Conservation (phyloP, 768 basidiomycete genomes). For the Tephrocybe rancida region DNA sequence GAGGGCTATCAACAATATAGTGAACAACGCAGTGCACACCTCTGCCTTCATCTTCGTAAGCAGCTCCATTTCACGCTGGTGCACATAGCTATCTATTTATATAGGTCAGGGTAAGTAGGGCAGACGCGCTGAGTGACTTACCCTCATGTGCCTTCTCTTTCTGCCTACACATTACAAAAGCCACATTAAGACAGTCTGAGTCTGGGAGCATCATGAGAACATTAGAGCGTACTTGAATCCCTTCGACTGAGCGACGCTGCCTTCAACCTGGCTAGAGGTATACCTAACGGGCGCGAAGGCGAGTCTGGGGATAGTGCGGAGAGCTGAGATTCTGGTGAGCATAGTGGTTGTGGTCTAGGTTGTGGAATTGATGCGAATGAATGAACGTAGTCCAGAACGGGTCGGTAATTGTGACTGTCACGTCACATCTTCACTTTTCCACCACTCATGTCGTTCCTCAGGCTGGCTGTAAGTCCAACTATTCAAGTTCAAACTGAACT, state of each 20-base stretch:
- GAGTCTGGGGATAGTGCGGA: slow-evolving; percentile 43
- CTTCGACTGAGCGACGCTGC: slow-evolving; percentile 61
- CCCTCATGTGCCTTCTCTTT: slow-evolving; percentile 74
- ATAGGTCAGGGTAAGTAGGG: slow-evolving; percentile 4
- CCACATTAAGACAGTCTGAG: slow-evolving; percentile 19
- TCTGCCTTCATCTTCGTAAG: slow-evolving; percentile 59
- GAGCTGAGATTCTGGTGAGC: slow-evolving; percentile 42
- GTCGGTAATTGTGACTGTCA: slow-evolving; percentile 38
- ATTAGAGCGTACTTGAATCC: slow-evolving; percentile 56
- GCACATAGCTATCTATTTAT: slow-evolving; percentile 62
- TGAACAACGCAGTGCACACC: slow-evolving; percentile 36
- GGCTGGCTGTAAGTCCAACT: slow-evolving; percentile 54
- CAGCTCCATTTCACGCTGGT: slow-evolving; percentile 56
- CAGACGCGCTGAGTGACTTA: neutral
- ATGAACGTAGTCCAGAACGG: slow-evolving; percentile 13
- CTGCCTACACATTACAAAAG: slow-evolving; percentile 43
- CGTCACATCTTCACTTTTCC: slow-evolving; percentile 46
- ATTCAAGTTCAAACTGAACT: neutral
- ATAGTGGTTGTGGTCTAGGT: slow-evolving; percentile 28
- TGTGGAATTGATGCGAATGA: slow-evolving; percentile 17
- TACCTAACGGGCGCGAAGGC: slow-evolving; percentile 37
- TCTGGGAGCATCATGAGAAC: slow-evolving; percentile 12
- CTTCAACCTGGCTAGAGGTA: slow-evolving; percentile 47
- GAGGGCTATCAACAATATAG: neutral
- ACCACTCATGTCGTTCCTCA: slow-evolving; percentile 70